phyloP scores from a whole-genome alignment of 306 rosid genomes.

The Arachis hypogaea region DNA sequence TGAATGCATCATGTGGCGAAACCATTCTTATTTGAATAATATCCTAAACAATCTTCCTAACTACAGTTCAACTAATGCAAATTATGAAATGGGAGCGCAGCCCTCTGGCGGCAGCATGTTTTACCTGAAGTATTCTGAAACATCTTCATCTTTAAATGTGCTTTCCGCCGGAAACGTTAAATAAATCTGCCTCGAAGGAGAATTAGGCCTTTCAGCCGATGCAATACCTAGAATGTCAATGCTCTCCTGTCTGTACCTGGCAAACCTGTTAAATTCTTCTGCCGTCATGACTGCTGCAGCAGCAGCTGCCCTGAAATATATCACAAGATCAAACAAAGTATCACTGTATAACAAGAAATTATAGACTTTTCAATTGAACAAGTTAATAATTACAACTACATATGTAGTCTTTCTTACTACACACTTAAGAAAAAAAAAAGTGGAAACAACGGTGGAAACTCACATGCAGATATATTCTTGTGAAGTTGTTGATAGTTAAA shows the following conservation, averaged over 20 bases:
- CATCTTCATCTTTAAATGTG: constrained; percentile 80
- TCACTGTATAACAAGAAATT: neutral
- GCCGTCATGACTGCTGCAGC: constrained; percentile 47
- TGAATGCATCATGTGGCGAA: constrained; percentile 1
- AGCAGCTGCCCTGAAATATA: neutral
- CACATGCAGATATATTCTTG: no score
- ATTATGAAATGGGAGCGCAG: neutral
- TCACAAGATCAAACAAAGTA: neutral
- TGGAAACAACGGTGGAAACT: no score
- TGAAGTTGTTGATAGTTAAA: no score
- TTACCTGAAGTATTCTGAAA: constrained; percentile 81
- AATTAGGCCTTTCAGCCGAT: constrained; percentile 58
- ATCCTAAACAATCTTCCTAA: neutral
- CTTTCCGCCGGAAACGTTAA: constrained; percentile 85
- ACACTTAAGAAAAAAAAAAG: no score
- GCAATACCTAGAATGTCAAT: constrained; percentile 56
- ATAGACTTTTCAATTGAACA: neutral
- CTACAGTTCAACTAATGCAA: neutral
- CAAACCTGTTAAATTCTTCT: constrained; percentile 61
- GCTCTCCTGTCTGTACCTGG: constrained; percentile 58
- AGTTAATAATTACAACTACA: neutral
- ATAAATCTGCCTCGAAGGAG: constrained; percentile 83
- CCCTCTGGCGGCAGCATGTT: neutral
- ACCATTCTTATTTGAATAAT: neutral
- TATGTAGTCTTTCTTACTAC: neutral